Conservation (phyloP, 495 filamentous ascomycete species). For the Neurospora discreta region DNA sequence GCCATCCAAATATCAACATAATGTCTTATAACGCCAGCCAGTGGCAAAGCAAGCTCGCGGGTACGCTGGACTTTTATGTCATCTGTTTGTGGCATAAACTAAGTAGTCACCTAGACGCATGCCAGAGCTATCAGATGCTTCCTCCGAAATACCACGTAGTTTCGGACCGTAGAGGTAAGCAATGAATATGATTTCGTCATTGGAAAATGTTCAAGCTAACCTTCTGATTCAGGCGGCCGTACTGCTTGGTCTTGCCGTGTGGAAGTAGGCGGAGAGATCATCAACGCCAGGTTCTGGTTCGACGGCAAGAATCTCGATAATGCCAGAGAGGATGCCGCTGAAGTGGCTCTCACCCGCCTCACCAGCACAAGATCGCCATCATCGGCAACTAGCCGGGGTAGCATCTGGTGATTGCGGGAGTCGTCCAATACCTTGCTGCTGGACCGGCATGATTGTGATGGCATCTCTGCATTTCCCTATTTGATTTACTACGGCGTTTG, state of each 20-base stretch:
- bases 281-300: slow-evolving; percentile 78
- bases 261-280: slow-evolving; percentile 40
- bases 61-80: slow-evolving; percentile 6
- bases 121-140: slow-evolving; percentile 40
- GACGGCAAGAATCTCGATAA: slow-evolving; percentile 78
- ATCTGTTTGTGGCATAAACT: not conserved
- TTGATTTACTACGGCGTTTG: not conserved
- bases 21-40: slow-evolving; percentile 9
- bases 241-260: slow-evolving; percentile 83
- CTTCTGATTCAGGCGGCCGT: slow-evolving; percentile 52
- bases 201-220: not conserved
- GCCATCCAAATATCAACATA: not conserved
- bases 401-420: not conserved
- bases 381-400: slow-evolving; percentile 14
- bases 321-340: slow-evolving; percentile 83
- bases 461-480: not conserved
- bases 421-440: not conserved
- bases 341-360: slow-evolving; percentile 52
- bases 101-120: slow-evolving; percentile 40
- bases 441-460: not conserved
- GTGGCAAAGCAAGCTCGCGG: slow-evolving; percentile 21
- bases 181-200: not conserved
- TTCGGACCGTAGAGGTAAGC: slow-evolving; percentile 68
- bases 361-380: slow-evolving; percentile 8
- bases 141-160: slow-evolving; percentile 58